Conservation (phyloP, 2,329 filamentous ascomycete species). For the Chrysoporthe deuterocubensis region DNA sequence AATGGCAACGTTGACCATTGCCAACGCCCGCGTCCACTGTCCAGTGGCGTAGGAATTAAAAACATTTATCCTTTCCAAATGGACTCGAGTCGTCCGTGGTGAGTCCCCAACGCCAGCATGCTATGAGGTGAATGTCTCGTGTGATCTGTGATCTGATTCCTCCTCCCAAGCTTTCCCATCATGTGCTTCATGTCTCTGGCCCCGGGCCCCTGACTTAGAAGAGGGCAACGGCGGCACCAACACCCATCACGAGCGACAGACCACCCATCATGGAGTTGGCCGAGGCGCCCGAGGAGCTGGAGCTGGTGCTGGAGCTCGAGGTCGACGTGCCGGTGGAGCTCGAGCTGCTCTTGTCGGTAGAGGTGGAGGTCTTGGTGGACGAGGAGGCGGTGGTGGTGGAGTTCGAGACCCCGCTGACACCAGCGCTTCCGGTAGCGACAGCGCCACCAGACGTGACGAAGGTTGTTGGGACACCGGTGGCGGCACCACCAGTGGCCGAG, state of each 20-base stretch:
- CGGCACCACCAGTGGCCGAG: conserved; percentile 2
- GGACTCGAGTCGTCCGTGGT: not conserved
- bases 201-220: conserved; percentile 1
- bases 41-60: conserved; percentile 1
- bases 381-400: conserved; percentile 11
- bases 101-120: conserved; percentile 8
- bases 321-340: not conserved
- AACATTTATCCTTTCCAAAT: conserved; percentile 1
- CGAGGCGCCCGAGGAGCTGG: conserved; percentile 7
- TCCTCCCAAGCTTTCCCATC: conserved; percentile 3
- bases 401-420: conserved; percentile 6
- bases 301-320: conserved; percentile 5
- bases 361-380: not conserved
- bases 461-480: not conserved
- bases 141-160: not conserved
- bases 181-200: not conserved
- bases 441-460: not conserved
- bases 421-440: conserved; percentile 6
- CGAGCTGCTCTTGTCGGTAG: not conserved
- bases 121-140: not conserved
- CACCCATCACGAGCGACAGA: conserved; percentile 16
- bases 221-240: conserved; percentile 17
- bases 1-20: conserved; percentile 3
- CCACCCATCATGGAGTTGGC: conserved; percentile 7
- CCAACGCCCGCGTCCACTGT: not conserved